Conservation (phyloP, 2,329 filamentous ascomycete species). For the Neocucurbitaria cava region DNA sequence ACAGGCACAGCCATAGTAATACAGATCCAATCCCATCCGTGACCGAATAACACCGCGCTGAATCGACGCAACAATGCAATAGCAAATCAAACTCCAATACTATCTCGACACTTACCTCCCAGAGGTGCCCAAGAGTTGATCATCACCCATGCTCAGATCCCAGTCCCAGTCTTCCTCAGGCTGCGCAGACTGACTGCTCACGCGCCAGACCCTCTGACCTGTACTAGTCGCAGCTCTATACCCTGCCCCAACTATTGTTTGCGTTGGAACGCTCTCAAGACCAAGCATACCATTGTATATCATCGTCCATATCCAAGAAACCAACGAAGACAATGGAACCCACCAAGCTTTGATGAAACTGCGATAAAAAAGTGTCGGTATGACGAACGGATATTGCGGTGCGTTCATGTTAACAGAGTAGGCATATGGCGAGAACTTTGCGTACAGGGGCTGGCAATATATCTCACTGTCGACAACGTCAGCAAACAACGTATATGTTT, state of each 20-base stretch:
- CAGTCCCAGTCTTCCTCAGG: conserved; percentile 22
- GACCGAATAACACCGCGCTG: conserved; percentile 19
- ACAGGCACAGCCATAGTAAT: not conserved
- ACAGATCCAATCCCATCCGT: not conserved
- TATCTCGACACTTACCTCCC: conserved; percentile 11
- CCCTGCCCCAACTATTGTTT: not conserved
- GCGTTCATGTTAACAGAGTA: conserved; percentile 60
- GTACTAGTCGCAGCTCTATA: conserved; percentile 2
- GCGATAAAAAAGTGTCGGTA: conserved; percentile 61
- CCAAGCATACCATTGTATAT: conserved; percentile 15
- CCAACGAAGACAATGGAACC: conserved; percentile 34
- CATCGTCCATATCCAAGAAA: conserved; percentile 25
- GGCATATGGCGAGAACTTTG: conserved; percentile 54
- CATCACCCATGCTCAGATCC: conserved; percentile 36
- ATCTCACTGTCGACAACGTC: conserved; percentile 42
- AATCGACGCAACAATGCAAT: conserved; percentile 12
- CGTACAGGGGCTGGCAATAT: conserved; percentile 60
- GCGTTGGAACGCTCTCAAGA: conserved; percentile 1
- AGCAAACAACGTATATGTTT: not conserved
- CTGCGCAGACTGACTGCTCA: conserved; percentile 6
- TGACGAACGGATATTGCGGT: conserved; percentile 62
- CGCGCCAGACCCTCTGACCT: conserved; percentile 11
- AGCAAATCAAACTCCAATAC: not conserved
- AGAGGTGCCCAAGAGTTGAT: conserved; percentile 1
- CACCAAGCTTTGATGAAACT: conserved; percentile 46